These are phyloP conservation scores for Noccaea bulbosa DNA, from an alignment of 345 rosid genomes.

Conservation along the genomic window DNA sequence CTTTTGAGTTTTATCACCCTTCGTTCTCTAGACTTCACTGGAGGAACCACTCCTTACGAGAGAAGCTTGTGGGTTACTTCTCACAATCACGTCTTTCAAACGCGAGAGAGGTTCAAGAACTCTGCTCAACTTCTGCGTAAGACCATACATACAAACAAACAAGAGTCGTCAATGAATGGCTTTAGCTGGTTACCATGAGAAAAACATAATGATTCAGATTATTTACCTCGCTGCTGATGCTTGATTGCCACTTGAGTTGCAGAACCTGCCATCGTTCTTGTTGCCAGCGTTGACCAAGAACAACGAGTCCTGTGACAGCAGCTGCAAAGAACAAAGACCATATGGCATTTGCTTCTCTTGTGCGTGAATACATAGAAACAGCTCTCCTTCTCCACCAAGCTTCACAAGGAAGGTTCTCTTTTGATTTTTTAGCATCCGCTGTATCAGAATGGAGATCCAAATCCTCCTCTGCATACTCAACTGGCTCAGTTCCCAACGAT, in stretches of 20 bases:
- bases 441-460: slow-evolving; percentile 46
- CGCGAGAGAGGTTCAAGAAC: slow-evolving; percentile 73
- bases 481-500: too few species aligned
- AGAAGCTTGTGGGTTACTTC: slow-evolving; percentile 70
- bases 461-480: slow-evolving; percentile 47
- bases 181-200: not conserved
- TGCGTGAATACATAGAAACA: slow-evolving; percentile 66
- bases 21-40: slow-evolving; percentile 47
- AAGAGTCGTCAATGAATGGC: slow-evolving; percentile 4
- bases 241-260: slow-evolving; percentile 81
- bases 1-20: too few species aligned
- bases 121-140: slow-evolving; percentile 63
- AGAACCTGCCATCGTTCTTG: slow-evolving; percentile 90
- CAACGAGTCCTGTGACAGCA: slow-evolving; percentile 88
- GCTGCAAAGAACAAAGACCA: slow-evolving; percentile 97
- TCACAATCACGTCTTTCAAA: slow-evolving; percentile 75
- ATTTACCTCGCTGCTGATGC: slow-evolving; percentile 71
- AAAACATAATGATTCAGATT: slow-evolving; percentile 12
- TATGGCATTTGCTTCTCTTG: slow-evolving; percentile 81
- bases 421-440: slow-evolving; percentile 27
- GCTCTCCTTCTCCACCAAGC: slow-evolving; percentile 99
- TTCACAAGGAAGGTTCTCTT: slow-evolving; percentile 61
- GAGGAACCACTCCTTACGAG: slow-evolving; percentile 60
- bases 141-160: slow-evolving; percentile 9
- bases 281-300: slow-evolving; percentile 97